These are phyloP conservation scores for Suillus spraguei DNA, from an alignment of 768 basidiomycete genomes.

Conservation along the genomic window DNA sequence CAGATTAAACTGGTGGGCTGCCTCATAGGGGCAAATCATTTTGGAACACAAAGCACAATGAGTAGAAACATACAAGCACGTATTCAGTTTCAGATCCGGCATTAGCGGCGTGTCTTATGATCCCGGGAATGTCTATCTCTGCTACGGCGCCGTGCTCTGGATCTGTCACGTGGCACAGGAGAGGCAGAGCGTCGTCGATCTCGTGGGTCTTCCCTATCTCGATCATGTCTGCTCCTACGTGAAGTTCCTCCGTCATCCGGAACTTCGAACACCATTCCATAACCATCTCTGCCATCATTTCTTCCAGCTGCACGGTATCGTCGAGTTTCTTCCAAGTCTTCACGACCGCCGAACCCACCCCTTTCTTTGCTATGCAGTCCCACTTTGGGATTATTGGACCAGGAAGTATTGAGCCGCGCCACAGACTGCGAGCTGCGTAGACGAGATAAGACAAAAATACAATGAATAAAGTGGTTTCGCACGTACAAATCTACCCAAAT, in stretches of 20 bases:
- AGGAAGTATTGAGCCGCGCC: constrained; percentile 76
- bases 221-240: constrained; percentile 53
- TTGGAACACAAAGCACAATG: constrained; percentile 8
- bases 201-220: constrained; percentile 30
- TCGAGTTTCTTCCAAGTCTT: constrained; percentile 73
- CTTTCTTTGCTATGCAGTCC: constrained; percentile 39
- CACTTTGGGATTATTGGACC: constrained; percentile 78
- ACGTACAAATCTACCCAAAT: constrained; percentile 99
- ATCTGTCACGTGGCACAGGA: constrained; percentile 25
- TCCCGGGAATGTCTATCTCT: constrained; percentile 42
- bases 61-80: constrained; percentile 23
- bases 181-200: constrained; percentile 28
- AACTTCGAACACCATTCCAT: constrained; percentile 89
- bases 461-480: constrained; percentile 7
- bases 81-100: constrained; percentile 24
- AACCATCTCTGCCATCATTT: constrained; percentile 39
- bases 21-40: constrained; percentile 7
- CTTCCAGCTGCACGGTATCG: constrained; percentile 52
- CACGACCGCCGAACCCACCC: constrained; percentile 67
- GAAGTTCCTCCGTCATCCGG: constrained; percentile 38
- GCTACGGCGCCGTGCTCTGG: constrained; percentile 27
- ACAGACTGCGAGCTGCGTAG: constrained; percentile 85
- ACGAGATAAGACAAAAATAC: constrained; percentile 19
- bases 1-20: not conserved
- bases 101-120: constrained; percentile 28